Evolutionary conservation across 441 rosid genomes (phyloP).

Genomic region (Hura crepitans): DNA sequence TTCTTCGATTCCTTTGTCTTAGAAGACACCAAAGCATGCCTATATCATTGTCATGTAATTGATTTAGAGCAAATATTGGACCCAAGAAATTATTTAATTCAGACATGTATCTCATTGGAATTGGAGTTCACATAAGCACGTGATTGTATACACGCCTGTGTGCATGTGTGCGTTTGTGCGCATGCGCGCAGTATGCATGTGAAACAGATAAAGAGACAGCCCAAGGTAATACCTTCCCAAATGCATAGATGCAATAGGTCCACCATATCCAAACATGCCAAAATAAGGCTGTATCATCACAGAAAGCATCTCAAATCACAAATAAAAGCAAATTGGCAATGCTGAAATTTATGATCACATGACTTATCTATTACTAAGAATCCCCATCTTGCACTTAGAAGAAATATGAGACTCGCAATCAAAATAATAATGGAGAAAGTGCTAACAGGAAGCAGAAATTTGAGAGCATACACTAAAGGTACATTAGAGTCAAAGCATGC

Average conservation of each 20-base stretch:
- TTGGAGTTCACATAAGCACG: background rate
- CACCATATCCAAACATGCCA: constrained; percentile 90
- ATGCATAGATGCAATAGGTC: constrained; percentile 64
- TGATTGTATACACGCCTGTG: no score
- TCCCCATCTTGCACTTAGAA: background rate
- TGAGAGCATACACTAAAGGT: background rate
- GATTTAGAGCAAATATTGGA: background rate
- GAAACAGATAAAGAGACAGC: background rate
- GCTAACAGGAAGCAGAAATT: background rate
- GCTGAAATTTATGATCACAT: background rate
- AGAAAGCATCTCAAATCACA: constrained; percentile 10
- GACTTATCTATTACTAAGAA: background rate
- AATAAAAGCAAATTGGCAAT: background rate
- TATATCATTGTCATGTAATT: constrained; percentile 20
- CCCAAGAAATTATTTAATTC: background rate
- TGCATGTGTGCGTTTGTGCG: background rate
- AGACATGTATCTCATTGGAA: background rate
- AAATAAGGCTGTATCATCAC: constrained; percentile 58
- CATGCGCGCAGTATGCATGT: no score
- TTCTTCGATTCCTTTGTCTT: constrained; percentile 54
- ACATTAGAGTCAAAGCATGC: background rate
- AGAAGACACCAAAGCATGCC: constrained; percentile 59
- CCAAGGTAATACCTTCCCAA: constrained; percentile 52
- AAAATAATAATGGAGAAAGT: background rate
- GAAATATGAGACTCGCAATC: background rate